Base-by-base conservation (phyloP, 2,329 filamentous ascomycete species). In the Colletotrichum horii region DNA sequence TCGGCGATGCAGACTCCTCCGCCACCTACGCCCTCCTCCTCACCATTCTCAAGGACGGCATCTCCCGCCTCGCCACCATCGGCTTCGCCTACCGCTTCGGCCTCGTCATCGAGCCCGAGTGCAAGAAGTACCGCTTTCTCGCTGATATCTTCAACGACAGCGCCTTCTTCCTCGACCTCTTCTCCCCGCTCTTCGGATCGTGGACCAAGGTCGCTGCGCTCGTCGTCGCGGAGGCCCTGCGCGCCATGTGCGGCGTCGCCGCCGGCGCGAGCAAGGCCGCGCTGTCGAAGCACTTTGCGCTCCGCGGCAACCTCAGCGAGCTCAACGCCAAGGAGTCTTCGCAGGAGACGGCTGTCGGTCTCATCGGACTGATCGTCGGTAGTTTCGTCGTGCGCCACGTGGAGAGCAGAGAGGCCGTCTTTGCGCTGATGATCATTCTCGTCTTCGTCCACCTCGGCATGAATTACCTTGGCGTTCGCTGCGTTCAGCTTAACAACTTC, bases 281-380 rank as follows among this genome's bases (percentile, higher is more conserved):
- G 76, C 86, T 99, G 79, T 97, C 95, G 82, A 94, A 95, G 14
- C 97, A 99, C 85, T 98, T 99, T 87, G 96, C 96, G 11, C 92
- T 89, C 78, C 92, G 93, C 82, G 95, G 95, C 48, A 98, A 98
- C 83, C 86, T 98, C 60, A 96, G 95, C 3, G 96, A 98, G 83
- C 89, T 99, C 72, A 98, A 98, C 85, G 96, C 96, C 72, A 93
- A 98, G 90, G 96, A 98, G 83, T 96, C 96, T 15, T 97, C 95
- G 78, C 97, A 98, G 85, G 97, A 98, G 85, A 98, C 96, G 0
- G 92, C 98, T 24, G 95, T 99, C 72, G 96, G 95, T 3, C 88
- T 98, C 30, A 77, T 98, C 38, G 97, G 97, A 3, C 96, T 98
- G 91, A 89, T 98, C 67, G 91, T 91, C 16, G 97, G 97, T 1